Conservation (phyloP, 2,329 filamentous ascomycete species). For the Rosellinia necatrix region DNA sequence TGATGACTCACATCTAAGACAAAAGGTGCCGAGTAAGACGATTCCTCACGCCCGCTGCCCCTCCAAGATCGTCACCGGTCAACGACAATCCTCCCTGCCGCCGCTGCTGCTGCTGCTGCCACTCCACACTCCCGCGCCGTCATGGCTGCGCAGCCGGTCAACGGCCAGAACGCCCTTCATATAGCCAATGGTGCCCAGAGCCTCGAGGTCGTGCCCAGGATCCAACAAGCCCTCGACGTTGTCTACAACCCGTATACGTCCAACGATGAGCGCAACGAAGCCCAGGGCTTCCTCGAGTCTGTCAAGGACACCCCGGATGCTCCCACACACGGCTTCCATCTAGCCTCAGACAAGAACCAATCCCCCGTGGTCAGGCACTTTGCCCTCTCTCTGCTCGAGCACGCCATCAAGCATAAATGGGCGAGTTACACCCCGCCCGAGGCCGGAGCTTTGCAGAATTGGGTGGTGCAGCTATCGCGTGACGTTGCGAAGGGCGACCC, state of each 20-base stretch:
- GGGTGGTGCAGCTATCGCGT: conserved; percentile 79
- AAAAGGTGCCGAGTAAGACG: conserved; percentile 29
- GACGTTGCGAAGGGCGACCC: conserved; percentile 74
- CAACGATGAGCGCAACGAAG: conserved; percentile 81
- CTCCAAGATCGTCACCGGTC: conserved; percentile 35
- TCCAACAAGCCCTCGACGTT: conserved; percentile 83
- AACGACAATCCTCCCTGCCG: conserved; percentile 27
- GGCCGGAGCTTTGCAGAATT: conserved; percentile 69
- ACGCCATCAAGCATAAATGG: conserved; percentile 86
- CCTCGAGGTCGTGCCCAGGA: conserved; percentile 62
- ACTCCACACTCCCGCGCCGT: conserved; percentile 19
- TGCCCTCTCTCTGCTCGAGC: conserved; percentile 87
- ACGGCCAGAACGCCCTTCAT: conserved; percentile 42
- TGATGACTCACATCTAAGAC: conserved; percentile 38
- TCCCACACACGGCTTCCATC: conserved; percentile 80
- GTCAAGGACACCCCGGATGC: conserved; percentile 81
- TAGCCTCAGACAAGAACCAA: conserved; percentile 77
- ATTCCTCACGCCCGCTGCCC: conserved; percentile 34
- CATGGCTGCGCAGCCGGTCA: conserved; percentile 37
- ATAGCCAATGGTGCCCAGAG: conserved; percentile 38
- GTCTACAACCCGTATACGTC: conserved; percentile 82
- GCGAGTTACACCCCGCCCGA: conserved; percentile 72
- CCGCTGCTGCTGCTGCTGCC: conserved; percentile 6
- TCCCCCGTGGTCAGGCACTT: conserved; percentile 88
- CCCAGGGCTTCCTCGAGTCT: conserved; percentile 82